Evolutionary conservation across 2,329 filamentous ascomycete genomes (phyloP).

Genomic region (Colletotrichum karsti): DNA sequence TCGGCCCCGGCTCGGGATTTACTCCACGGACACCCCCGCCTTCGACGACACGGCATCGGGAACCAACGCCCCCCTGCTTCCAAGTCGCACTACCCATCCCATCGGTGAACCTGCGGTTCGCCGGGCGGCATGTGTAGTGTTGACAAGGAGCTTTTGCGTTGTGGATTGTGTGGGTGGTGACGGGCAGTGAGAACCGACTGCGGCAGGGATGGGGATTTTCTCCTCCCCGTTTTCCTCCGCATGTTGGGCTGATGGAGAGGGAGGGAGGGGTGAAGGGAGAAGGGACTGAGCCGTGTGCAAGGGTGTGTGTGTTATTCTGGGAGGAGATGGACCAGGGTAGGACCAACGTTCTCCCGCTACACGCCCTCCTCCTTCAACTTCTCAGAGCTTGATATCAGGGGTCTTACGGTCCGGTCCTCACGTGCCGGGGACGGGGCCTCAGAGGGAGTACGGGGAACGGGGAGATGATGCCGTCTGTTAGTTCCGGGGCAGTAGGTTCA

Average conservation of each 20-base stretch:
- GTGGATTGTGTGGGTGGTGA: not conserved
- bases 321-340: too few relatives aligned
- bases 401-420: too few relatives aligned
- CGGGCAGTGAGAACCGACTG: too few relatives aligned
- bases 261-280: not conserved
- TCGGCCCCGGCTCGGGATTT: slow-evolving; percentile 16
- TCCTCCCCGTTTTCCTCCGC: slow-evolving; percentile 4
- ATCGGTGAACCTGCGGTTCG: not conserved
- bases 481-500: too few relatives aligned
- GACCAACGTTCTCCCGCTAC: not conserved
- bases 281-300: too few relatives aligned
- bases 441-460: too few relatives aligned
- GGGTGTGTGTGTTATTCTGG: too few relatives aligned
- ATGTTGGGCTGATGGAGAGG: not conserved
- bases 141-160: too few relatives aligned
- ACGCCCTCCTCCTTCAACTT: not conserved
- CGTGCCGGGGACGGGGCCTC: too few relatives aligned
- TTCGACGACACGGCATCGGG: not conserved
- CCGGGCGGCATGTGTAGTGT: not conserved
- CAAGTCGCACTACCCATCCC: not conserved
- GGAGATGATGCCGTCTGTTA: too few relatives aligned
- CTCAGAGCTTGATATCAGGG: too few relatives aligned
- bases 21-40: not conserved
- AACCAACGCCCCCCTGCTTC: not conserved
- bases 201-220: not conserved